Percentiles rank a stretch among this genome's conserved stretches.
Conservation (phyloP, 495 filamentous ascomycete genomes). For the Daldinia grandis region DNA sequence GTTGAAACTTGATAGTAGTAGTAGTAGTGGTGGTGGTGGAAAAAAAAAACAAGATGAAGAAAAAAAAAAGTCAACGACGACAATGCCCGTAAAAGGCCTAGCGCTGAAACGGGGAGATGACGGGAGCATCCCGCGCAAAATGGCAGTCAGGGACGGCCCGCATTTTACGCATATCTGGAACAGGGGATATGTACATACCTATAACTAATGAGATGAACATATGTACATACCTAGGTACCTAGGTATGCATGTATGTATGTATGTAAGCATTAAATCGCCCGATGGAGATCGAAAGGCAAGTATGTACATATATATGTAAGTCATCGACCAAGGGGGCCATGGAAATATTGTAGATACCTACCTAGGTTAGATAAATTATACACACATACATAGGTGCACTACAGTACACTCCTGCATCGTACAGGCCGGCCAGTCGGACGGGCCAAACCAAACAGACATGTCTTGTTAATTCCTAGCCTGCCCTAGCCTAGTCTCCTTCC, state of each 20-base stretch:
- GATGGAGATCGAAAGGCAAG: constrained; percentile 39
- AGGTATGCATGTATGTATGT: too few relatives aligned
- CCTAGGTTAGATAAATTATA: too few relatives aligned
- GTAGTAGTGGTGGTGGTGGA: neutral
- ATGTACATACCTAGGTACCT: too few relatives aligned
- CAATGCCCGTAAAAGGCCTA: constrained; percentile 26
- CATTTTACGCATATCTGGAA: constrained; percentile 29
- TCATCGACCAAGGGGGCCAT: constrained; percentile 13
- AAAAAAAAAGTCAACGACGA: too few relatives aligned
- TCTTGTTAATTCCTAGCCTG: too few relatives aligned
- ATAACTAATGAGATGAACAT: constrained; percentile 16
- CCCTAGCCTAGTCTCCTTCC: constrained; percentile 36
- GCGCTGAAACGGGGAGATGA: constrained; percentile 35
- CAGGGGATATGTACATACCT: too few relatives aligned
- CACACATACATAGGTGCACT: too few relatives aligned
- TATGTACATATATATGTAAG: too few relatives aligned
- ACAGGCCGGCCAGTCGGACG: neutral
- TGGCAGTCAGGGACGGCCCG: constrained; percentile 38
- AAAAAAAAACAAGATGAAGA: neutral
- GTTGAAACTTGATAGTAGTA: too few relatives aligned
- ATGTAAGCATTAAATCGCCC: constrained; percentile 36
- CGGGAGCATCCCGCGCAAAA: constrained; percentile 38
- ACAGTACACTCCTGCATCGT: neutral
- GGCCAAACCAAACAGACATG: neutral
- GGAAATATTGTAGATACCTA: too few relatives aligned